Evolutionary conservation across 2,329 filamentous ascomycete species (phyloP), one percentile per base, ranked within the genome.

Genomic region (Microascus cirrosus): DNA sequence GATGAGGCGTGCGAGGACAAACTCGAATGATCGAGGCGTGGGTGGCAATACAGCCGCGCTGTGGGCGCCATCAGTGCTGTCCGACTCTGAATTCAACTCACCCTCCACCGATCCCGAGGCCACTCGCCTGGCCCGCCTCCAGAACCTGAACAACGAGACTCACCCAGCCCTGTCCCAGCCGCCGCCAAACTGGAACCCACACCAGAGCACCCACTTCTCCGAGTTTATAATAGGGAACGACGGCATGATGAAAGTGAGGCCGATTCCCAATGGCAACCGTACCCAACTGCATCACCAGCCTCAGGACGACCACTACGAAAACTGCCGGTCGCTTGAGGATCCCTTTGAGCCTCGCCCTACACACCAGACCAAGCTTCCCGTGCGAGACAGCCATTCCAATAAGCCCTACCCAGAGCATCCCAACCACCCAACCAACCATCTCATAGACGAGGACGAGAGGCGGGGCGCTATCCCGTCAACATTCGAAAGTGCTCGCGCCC

Each of bases 371-470:
- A 72, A 68, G 54, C 65, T 76, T n/a, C 68, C 75, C 0, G 63
- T 75, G 59, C 71, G 75, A 22, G 72, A 76, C 56, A 61, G 67
- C 12, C 65, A 62, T 20, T 63, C 69, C 48, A 62, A 64, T 53
- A 67, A 63, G 50, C 61, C 64, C n/a, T 63, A 67, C 54, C 56
- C 55, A 34, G 65, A 62, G 13, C 61, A 50, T 4, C 45, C 45
- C 6, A 61, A 59, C 60, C 61, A 58, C 25, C 42, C 55, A 15
- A 22, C 25, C 12, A 58, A 55, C 48, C 52, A 53, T 7, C 56
- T 54, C 51, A 34, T 50, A 15, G 52, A 34, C 42, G 63, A 61
- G 12, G 65, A 65, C 5, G 64, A 63, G n/a, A 59, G 57, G 20
- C 65, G 63, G 52, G 64, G 63, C 32, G 64, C 58, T 59, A 61